Evolutionary conservation across 768 basidiomycete species (phyloP).

Genomic region (Naganishia randhawae): DNA sequence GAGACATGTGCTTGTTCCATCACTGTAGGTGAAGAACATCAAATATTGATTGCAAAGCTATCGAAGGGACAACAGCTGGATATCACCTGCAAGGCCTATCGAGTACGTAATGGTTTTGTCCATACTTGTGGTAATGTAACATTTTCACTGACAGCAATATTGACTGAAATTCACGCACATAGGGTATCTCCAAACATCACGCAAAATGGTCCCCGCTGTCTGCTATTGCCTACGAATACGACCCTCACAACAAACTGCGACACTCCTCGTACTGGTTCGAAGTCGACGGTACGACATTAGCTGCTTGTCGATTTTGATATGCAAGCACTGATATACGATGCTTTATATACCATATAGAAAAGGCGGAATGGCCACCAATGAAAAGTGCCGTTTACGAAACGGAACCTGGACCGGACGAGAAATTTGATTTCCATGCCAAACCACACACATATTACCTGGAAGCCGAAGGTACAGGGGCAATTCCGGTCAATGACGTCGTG

Average conservation of each 20-base stretch:
- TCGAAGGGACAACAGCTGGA: conserved; percentile 89
- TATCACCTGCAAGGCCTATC: conserved; percentile 81
- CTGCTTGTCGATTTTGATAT: not conserved
- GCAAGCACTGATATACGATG: not conserved
- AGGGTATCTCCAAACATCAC: conserved; percentile 98
- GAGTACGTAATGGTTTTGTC: conserved; percentile 58
- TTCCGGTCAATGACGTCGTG: conserved; percentile 40
- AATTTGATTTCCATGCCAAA: conserved; percentile 82
- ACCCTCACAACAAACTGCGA: conserved; percentile 92
- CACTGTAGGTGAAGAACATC: conserved; percentile 52
- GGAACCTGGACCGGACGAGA: conserved; percentile 67
- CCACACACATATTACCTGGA: conserved; percentile 89
- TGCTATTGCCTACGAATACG: conserved; percentile 93
- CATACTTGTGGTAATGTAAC: conserved; percentile 18
- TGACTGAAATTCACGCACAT: conserved; percentile 1
- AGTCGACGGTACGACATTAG: conserved; percentile 44
- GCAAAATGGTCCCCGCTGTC: conserved; percentile 98
- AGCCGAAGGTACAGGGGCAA: conserved; percentile 80
- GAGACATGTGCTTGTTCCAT: not conserved
- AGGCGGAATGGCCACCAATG: conserved; percentile 85
- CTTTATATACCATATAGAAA: conserved; percentile 47
- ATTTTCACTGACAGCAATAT: not conserved
- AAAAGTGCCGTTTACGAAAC: conserved; percentile 79
- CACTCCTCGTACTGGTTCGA: conserved; percentile 97
- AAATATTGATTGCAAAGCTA: conserved; percentile 83